Evolutionary conservation across 176 grass and related monocot genomes (phyloP), one percentile per base, ranked within the genome.

Genomic region (Avena sativa): DNA sequence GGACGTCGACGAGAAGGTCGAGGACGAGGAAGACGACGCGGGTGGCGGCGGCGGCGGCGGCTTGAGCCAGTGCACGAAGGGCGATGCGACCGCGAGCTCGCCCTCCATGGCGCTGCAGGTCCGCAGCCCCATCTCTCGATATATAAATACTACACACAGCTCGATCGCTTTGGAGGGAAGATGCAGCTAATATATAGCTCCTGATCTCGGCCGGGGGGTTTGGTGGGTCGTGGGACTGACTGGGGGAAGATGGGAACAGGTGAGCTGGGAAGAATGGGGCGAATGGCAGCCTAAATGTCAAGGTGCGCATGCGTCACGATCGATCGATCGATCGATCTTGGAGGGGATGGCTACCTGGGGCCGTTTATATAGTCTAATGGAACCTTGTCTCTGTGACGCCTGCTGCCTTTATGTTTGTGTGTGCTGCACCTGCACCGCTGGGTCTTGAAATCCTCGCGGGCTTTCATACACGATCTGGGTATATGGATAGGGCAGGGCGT

Each of bases 1-100:
- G 3, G 81, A 32, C 2, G 76, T 61, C 6, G 80, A 87, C 0
- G 81, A 87, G 3, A 23, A 52, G 0, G 65, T 68, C 5, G 85
- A 71, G 0, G 65, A 50, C 0, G 76, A 87, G 26, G 21, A 60
- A 30, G 74, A 12, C 1, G 83, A 76, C 0, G 81, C 49, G 15
- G 66, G 15, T 3, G 2, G 38, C 38, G 38, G 38, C 1, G 4
- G 15, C 28, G 32, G 62, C 56, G 76, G 84, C 26, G 92, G 84
- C 92, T 89, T 94, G 66, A 94, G 73, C 89, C 81, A 89, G 61
- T 88, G n/a, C 46, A 89, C 75, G 81, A 91, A 94, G 9, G 71
- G 84, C 25, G 77, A 74, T 56, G 76, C 49, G 11, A 30, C 81
- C 4, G 3, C 68, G 16, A 26, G 47, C n/a, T 78, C 87, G 16